phyloP scores from a whole-genome alignment of 2,329 filamentous ascomycete genomes.

The Diaporthe eres region DNA sequence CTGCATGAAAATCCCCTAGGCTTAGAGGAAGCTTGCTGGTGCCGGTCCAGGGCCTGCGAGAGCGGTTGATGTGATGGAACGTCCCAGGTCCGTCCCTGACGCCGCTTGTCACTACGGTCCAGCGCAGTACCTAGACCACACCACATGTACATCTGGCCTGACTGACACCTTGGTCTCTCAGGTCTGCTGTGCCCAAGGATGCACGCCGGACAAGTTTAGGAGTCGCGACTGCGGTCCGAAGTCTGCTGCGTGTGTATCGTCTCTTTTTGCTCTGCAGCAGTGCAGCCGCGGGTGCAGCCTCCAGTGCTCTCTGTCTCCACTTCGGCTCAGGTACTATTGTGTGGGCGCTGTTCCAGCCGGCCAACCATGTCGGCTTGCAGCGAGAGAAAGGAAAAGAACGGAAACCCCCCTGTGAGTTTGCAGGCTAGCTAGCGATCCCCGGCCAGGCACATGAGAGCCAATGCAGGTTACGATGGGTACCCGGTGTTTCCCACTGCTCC shows the following conservation, averaged over 20 bases:
- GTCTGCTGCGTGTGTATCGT: neutral
- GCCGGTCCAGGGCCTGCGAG: conserved; percentile 30
- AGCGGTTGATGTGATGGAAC: conserved; percentile 34
- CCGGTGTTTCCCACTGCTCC: conserved; percentile 9
- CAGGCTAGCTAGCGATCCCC: conserved; percentile 35
- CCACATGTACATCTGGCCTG: neutral
- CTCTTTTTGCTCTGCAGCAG: conserved; percentile 25
- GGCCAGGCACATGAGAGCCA: conserved; percentile 34
- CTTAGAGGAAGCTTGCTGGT: conserved; percentile 36
- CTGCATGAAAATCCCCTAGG: conserved; percentile 40
- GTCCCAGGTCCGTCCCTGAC: conserved; percentile 41
- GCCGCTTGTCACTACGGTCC: conserved; percentile 14
- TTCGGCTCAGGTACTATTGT: conserved; percentile 40
- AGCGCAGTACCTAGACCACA: neutral
- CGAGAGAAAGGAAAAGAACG: conserved; percentile 19
- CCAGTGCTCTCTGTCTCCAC: conserved; percentile 27
- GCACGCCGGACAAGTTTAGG: neutral
- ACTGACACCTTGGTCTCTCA: neutral
- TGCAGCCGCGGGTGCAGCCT: conserved; percentile 26
- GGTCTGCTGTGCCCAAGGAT: neutral
- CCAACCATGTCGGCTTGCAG: conserved; percentile 35
- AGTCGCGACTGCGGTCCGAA: neutral
- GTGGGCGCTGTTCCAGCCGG: conserved; percentile 11
- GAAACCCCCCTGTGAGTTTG: conserved; percentile 26
- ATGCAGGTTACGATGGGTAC: conserved; percentile 31